phyloP scores from a whole-genome alignment of 1,284 basidiomycete species.

The Peniophora sp. region DNA sequence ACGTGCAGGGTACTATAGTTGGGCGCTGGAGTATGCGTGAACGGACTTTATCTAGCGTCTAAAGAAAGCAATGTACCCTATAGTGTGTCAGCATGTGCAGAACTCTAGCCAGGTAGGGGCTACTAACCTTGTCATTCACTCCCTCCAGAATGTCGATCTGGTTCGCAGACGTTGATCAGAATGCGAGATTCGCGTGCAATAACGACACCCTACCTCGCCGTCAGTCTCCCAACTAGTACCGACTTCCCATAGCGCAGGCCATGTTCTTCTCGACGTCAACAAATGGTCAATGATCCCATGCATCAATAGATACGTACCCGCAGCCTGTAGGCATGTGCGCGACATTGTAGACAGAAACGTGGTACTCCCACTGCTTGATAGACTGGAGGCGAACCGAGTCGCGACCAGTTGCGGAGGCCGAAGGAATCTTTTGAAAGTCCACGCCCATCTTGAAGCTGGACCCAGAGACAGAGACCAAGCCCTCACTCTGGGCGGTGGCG shows the following conservation, averaged over 20 bases:
- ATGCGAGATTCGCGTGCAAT: too few species aligned
- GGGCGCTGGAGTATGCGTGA: too few species aligned
- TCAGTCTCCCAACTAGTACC: slow-evolving; percentile 12
- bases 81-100: too few species aligned
- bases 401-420: slow-evolving; percentile 39
- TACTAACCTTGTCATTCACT: too few species aligned
- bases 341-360: slow-evolving; percentile 53
- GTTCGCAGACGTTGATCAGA: too few species aligned
- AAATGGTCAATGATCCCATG: too few species aligned
- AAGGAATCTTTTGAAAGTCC: slow-evolving; percentile 39
- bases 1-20: too few species aligned
- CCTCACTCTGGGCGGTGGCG: slow-evolving; percentile 19
- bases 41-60: too few species aligned
- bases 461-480: slow-evolving; percentile 20
- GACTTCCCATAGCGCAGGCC: slow-evolving; percentile 32
- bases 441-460: slow-evolving; percentile 33
- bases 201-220: too few species aligned
- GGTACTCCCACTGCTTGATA: slow-evolving; percentile 41
- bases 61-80: too few species aligned
- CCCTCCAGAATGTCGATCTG: too few species aligned
- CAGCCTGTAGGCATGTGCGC: slow-evolving; percentile 58
- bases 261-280: slow-evolving; percentile 14
- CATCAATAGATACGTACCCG: slow-evolving; percentile 12
- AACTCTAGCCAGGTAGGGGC: too few species aligned
- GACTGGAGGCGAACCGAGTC: slow-evolving; percentile 52